phyloP scores from a whole-genome alignment of 2,329 filamentous ascomycete species.

The Aspergillus viridinutans region DNA sequence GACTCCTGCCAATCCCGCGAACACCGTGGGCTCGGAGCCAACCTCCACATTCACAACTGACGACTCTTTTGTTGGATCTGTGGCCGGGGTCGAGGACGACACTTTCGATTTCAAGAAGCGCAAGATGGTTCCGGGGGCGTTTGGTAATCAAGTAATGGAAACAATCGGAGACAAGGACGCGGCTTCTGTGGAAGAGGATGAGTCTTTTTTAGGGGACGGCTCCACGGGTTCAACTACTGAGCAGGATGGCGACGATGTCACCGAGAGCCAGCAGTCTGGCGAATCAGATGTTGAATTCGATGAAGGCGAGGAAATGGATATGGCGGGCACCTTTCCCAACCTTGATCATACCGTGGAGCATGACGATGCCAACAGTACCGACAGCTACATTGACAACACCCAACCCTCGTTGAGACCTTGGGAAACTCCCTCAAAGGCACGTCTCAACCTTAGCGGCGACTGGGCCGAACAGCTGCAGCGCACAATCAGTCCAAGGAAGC shows the following conservation, averaged over 20 bases:
- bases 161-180: conserved; percentile 48
- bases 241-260: conserved; percentile 51
- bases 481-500: conserved; percentile 90
- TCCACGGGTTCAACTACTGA: conserved; percentile 75
- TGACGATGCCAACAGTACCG: conserved; percentile 48
- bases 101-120: conserved; percentile 55
- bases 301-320: conserved; percentile 71
- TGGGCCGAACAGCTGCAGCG: conserved; percentile 93
- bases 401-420: conserved; percentile 29
- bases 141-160: conserved; percentile 61
- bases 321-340: conserved; percentile 73
- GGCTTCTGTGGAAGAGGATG: conserved; percentile 35
- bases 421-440: conserved; percentile 52
- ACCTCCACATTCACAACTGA: conserved; percentile 39
- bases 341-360: conserved; percentile 75
- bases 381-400: conserved; percentile 46
- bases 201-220: conserved; percentile 92
- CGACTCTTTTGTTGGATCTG: conserved; percentile 38
- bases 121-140: conserved; percentile 69
- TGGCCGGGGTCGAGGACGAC: conserved; percentile 48
- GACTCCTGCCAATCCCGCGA: conserved; percentile 23
- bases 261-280: conserved; percentile 51
- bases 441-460: conserved; percentile 64
- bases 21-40: conserved; percentile 33
- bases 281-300: conserved; percentile 61